Conservation (phyloP, 768 basidiomycete species). For the Lactarius deliciosus region DNA sequence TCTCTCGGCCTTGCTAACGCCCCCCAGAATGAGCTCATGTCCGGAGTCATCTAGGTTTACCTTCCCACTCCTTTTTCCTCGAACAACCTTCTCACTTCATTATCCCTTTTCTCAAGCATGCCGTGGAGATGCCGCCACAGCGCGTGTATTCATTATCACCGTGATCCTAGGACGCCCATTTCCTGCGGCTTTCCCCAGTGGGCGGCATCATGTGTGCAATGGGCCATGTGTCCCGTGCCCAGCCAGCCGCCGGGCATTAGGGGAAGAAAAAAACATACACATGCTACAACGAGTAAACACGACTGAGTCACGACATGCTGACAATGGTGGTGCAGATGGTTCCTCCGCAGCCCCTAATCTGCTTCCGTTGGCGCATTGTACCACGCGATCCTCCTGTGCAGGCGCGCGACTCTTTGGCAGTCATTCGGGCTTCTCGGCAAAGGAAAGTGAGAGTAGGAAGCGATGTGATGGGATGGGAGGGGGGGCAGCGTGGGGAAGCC, state of each 20-base stretch:
- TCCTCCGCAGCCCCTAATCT: not conserved
- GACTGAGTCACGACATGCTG: not conserved
- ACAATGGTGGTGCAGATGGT: not conserved
- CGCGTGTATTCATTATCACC: slow-evolving; percentile 8
- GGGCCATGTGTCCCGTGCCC: not conserved
- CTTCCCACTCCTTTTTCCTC: not conserved
- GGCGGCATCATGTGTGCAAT: not conserved
- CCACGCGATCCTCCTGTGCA: not conserved
- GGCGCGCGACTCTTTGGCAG: not conserved
- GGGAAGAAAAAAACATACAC: not conserved
- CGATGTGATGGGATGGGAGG: not conserved
- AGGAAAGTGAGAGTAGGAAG: not conserved
- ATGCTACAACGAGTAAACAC: not conserved
- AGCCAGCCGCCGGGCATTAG: slow-evolving; percentile 1
- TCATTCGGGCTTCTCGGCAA: not conserved
- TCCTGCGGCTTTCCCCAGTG: slow-evolving; percentile 1
- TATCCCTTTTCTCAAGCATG: slow-evolving; percentile 3
- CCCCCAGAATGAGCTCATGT: slow-evolving; percentile 25
- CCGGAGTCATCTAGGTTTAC: slow-evolving; percentile 9
- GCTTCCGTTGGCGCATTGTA: not conserved
- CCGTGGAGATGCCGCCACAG: not conserved
- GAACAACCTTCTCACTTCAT: not conserved
- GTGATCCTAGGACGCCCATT: slow-evolving; percentile 13
- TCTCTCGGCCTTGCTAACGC: slow-evolving; percentile 1
- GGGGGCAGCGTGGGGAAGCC: not conserved